These are phyloP conservation scores for Stemphylium vesicarium DNA, from an alignment of 2,329 filamentous ascomycete species.

Conservation along the genomic window DNA sequence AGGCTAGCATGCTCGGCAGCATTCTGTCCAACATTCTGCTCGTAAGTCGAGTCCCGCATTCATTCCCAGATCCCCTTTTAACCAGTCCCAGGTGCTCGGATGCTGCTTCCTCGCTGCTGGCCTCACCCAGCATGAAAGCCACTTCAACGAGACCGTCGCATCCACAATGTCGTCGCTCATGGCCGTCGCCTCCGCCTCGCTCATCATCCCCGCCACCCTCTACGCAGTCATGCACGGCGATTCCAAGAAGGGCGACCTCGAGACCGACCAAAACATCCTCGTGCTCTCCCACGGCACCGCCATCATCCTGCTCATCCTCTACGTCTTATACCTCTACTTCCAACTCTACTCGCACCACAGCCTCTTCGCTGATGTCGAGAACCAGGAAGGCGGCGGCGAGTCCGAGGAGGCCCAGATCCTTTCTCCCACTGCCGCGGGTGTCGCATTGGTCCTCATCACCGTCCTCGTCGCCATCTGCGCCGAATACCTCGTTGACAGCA, in stretches of 20 bases:
- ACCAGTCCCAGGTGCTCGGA: slow-evolving; percentile 59
- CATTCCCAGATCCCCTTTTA: slow-evolving; percentile 46
- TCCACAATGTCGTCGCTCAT: slow-evolving; percentile 73
- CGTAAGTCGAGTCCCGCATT: slow-evolving; percentile 50
- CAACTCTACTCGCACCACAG: slow-evolving; percentile 59
- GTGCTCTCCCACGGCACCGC: slow-evolving; percentile 60
- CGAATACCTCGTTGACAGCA: slow-evolving; percentile 61
- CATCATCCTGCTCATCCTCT: slow-evolving; percentile 61
- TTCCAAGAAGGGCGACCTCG: slow-evolving; percentile 42
- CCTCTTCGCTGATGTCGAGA: slow-evolving; percentile 54
- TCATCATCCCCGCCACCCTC: slow-evolving; percentile 61
- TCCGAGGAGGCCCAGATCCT: slow-evolving; percentile 52
- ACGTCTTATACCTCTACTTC: slow-evolving; percentile 62
- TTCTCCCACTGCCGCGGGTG: slow-evolving; percentile 52
- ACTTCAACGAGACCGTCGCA: slow-evolving; percentile 76
- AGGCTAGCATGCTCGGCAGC: slow-evolving; percentile 95
- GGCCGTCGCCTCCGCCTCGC: slow-evolving; percentile 61
- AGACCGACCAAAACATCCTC: slow-evolving; percentile 55
- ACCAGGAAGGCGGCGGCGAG: slow-evolving; percentile 38
- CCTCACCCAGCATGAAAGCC: slow-evolving; percentile 52
- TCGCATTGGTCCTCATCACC: slow-evolving; percentile 57
- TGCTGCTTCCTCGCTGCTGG: slow-evolving; percentile 62
- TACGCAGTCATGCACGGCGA: slow-evolving; percentile 56
- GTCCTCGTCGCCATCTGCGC: slow-evolving; percentile 59
- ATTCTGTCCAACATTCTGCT: slow-evolving; percentile 94